Conservation (phyloP, 176 grass and related monocot species). For the Ampelocalamus luodianensis region DNA sequence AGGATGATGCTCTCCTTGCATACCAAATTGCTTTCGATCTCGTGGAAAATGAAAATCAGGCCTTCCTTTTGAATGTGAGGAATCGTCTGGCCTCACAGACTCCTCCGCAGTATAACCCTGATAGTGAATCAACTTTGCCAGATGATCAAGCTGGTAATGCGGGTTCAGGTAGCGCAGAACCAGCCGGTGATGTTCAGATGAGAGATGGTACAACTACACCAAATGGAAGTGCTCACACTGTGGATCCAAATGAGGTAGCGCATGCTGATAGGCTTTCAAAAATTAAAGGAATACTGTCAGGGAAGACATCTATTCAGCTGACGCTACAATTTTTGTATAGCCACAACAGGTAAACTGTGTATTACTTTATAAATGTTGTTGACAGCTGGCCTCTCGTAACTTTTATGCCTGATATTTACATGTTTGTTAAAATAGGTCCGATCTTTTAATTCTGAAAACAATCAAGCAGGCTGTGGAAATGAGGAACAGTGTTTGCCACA, state of each 20-base stretch:
- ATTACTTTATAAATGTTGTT: constrained; percentile 25
- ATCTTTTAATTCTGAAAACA: constrained; percentile 97
- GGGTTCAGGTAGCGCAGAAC: constrained; percentile 48
- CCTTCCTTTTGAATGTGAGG: constrained; percentile 82
- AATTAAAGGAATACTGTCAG: constrained; percentile 97
- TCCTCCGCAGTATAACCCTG: constrained; percentile 34
- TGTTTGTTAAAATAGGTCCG: constrained; percentile 68
- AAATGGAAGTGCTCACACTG: constrained; percentile 66
- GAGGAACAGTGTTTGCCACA: constrained; percentile 99
- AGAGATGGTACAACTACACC: constrained; percentile 56
- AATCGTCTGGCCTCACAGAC: constrained; percentile 49
- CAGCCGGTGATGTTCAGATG: constrained; percentile 87
- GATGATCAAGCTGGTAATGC: constrained; percentile 54
- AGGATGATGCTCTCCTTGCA: constrained; percentile 91
- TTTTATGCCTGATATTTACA: constrained; percentile 40
- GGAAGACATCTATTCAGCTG: constrained; percentile 91
- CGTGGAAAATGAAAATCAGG: constrained; percentile 98
- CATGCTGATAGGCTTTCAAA: constrained; percentile 73
- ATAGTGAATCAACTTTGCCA: constrained; percentile 45
- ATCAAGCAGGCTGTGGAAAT: constrained; percentile 99
- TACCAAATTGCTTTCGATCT: constrained; percentile 99
- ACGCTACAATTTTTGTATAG: constrained; percentile 97
- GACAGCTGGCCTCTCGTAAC: not conserved
- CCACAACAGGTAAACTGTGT: constrained; percentile 74
- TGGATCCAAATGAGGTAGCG: constrained; percentile 66